Base-by-base conservation (phyloP, 208 protist genomes). In the Porcisia deanei region DNA sequence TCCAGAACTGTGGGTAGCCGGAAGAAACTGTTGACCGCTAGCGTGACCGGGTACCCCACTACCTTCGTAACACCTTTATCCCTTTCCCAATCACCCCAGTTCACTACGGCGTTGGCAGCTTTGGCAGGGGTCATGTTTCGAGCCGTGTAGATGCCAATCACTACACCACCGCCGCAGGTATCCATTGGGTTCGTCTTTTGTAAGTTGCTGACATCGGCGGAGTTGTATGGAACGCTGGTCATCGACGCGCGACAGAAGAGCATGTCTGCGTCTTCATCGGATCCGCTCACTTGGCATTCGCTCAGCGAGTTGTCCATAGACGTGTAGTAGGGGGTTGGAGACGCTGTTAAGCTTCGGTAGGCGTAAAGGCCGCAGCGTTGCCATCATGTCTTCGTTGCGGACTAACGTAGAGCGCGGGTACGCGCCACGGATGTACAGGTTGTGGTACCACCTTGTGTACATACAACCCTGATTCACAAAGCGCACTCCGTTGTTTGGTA, bases 151-250 rank as follows among this genome's bases (percentile, higher is more conserved):
- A 85, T 43, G 61, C 76, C 65, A n/a, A 79, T 75, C 39, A 80
- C 85, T 7, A 80, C 74, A 52, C 81, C 85, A 45, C 76, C 75
- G 34, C 85, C 85, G 45, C 85, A 88, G 10, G 81, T 63, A 5
- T 85, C 78, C 30, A 84, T 7, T 22, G 73, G 55, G 47, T 70
- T 74, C 25, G 72, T 65, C 34, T 39, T 12, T 0, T 54, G 43
- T n/a, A 39, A 47, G 3, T 7, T 37, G 3, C 39, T 39, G 25
- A 57, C 63, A 25, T 65, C 41, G 53, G 59, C 49, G 37, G 34
- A 57, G n/a, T 80, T 25, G 66, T 71, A 73, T 49, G 58, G 49
- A 16, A 45, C 68, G 43, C 67, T 68, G 9, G 22, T 58, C 25
- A 82, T 59, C 41, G 71, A 45, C 3, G 80, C 82, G 9, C 43